Conservation (phyloP, 2,329 filamentous ascomycete genomes). For the Cryoendolithus antarcticus region DNA sequence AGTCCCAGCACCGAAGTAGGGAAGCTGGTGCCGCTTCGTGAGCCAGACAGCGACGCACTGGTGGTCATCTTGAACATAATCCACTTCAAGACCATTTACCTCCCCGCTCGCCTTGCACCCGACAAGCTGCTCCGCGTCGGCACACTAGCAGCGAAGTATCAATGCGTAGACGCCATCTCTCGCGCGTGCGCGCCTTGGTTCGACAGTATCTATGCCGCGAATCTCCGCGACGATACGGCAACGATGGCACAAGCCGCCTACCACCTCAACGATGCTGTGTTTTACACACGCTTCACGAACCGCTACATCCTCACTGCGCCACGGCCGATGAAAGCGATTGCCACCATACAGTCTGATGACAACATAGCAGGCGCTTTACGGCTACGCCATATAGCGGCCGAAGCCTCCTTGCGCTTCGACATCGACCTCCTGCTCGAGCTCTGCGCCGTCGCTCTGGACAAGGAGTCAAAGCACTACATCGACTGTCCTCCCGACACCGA, state of each 20-base stretch:
- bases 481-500: conserved; percentile 17
- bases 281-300: conserved; percentile 18
- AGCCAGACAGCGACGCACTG: conserved; percentile 15
- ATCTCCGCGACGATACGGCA: conserved; percentile 5
- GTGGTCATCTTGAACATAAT: conserved; percentile 16
- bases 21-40: conserved; percentile 10
- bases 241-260: conserved; percentile 15
- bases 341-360: no score
- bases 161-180: conserved; percentile 13
- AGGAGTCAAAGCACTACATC: conserved; percentile 15
- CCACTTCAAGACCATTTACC: conserved; percentile 16
- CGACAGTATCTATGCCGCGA: conserved; percentile 15
- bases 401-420: conserved; percentile 11
- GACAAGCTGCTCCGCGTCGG: conserved; percentile 13
- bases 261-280: conserved; percentile 17
- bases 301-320: conserved; percentile 12
- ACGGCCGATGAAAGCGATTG: no score
- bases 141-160: conserved; percentile 11
- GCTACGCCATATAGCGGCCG: conserved; percentile 1
- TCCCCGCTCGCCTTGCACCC: conserved; percentile 13
- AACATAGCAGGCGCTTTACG: not conserved
- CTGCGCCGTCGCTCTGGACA: conserved; percentile 12
- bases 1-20: not conserved
- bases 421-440: conserved; percentile 16
- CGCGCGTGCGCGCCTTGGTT: conserved; percentile 16